Evolutionary conservation across 176 grass and related monocot genomes (phyloP), one percentile per base, ranked within the genome.

Genomic region (Miscanthus lutarioriparius): DNA sequence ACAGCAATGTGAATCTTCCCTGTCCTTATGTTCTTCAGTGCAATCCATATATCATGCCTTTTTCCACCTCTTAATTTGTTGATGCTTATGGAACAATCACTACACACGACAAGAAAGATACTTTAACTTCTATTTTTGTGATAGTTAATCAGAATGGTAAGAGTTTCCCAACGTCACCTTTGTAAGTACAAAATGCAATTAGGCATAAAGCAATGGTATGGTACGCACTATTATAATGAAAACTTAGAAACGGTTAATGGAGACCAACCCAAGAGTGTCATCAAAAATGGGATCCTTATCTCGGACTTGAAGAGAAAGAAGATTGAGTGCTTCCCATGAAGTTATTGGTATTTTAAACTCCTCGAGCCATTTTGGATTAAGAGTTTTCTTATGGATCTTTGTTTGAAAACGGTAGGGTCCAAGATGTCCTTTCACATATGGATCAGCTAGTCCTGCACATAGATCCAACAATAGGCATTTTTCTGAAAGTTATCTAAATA

Each of bases 281-380:
- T 99, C 93, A 40, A 96, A 98, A 79, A 99, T 92, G 36, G 75
- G 89, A 74, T 99, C 96, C 80, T 99, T 99, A 67, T 96, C 93
- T 85, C 88, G 86, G 81, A 99, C 96, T 89, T 92, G 93, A 77
- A 99, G 89, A 86, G 67, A 88, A 47, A 99, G 91, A 65, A 92
- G 68, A 87, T 99, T 96, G 28, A 58, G 74, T 39, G 89, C 74
- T 77, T 88, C 96, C 96, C 96, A 99, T 77, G 96, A 96, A 62
- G 67, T 94, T 56, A 99, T 94, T 41, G 96, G 96, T 85, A 99
- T 87, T 69, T 85, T 92, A 45, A 99, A 99, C 64, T 99, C 93
- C 87, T 99, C 96, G 40, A 82, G 35, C 96, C 96, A 99, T 80
- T 90, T 99, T 16, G 96, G 96, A 79, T 89, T 82, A 44, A 99